phyloP scores from a whole-genome alignment of 208 protist species.

The Leishmania tarentolae region DNA sequence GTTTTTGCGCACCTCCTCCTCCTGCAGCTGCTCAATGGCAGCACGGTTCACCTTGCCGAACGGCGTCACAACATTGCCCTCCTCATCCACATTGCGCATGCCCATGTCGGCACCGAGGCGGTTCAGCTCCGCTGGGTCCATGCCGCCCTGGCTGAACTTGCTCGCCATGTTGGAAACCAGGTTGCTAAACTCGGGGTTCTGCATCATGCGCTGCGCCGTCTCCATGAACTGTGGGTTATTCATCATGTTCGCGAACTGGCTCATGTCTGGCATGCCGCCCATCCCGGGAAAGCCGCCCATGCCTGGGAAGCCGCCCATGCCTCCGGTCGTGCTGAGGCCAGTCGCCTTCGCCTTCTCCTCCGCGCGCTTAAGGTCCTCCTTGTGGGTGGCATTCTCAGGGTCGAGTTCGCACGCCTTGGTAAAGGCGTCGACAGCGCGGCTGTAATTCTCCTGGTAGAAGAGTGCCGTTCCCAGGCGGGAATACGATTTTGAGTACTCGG shows the following conservation, averaged over 20 bases:
- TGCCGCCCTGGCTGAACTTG: conserved; percentile 55
- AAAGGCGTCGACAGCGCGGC: conserved; percentile 86
- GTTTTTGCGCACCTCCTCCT: conserved; percentile 80
- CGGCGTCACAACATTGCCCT: conserved; percentile 74
- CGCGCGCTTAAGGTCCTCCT: conserved; percentile 88
- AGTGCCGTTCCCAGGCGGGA: conserved; percentile 87
- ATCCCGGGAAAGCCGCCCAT: conserved; percentile 50
- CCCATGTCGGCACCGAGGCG: conserved; percentile 47
- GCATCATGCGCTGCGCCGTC: conserved; percentile 87
- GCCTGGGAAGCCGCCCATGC: conserved; percentile 35
- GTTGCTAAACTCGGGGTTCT: conserved; percentile 89
- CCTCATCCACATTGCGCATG: conserved; percentile 43
- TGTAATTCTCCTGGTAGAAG: conserved; percentile 91
- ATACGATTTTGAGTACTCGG: conserved; percentile 91
- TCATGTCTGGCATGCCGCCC: conserved; percentile 78
- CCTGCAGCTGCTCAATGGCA: conserved; percentile 67
- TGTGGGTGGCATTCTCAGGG: conserved; percentile 91
- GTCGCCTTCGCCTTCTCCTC: conserved; percentile 75
- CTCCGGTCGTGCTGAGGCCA: conserved; percentile 28
- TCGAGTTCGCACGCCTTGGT: conserved; percentile 91
- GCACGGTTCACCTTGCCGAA: conserved; percentile 79
- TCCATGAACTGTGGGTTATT: conserved; percentile 93
- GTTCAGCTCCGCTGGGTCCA: conserved; percentile 53
- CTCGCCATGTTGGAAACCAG: conserved; percentile 84
- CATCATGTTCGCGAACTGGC: conserved; percentile 83